These are phyloP conservation scores for Penicillium sp. DNA, from an alignment of 2,329 filamentous ascomycete species.

Conservation along the genomic window DNA sequence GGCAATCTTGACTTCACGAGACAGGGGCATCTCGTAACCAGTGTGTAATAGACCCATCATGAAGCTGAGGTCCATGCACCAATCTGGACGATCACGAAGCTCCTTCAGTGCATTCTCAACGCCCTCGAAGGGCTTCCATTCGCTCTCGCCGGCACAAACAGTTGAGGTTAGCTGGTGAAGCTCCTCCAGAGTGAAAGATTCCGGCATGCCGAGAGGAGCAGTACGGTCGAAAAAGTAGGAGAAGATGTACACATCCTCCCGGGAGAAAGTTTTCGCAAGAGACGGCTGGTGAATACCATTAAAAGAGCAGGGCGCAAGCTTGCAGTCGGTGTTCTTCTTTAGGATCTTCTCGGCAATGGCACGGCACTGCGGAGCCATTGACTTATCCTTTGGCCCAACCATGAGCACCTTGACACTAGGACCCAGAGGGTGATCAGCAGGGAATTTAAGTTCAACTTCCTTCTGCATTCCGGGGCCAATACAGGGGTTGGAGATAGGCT, in stretches of 20 bases:
- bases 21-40: conserved; percentile 96
- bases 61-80: conserved; percentile 93
- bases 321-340: conserved; percentile 79
- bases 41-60: conserved; percentile 91
- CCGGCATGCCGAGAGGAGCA: conserved; percentile 93
- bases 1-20: conserved; percentile 93
- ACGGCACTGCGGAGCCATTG: conserved; percentile 82
- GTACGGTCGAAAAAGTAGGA: conserved; percentile 98
- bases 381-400: conserved; percentile 69
- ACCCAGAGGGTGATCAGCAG: conserved; percentile 64
- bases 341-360: conserved; percentile 86
- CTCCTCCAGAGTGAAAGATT: conserved; percentile 89
- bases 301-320: conserved; percentile 91
- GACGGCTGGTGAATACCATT: conserved; percentile 94
- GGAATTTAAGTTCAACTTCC: conserved; percentile 70
- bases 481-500: conserved; percentile 79
- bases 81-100: conserved; percentile 78
- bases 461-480: conserved; percentile 77
- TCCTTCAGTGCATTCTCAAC: conserved; percentile 78
- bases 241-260: conserved; percentile 92
- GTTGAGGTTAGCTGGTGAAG: conserved; percentile 79
- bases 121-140: conserved; percentile 77
- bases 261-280: conserved; percentile 84
- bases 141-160: conserved; percentile 74
- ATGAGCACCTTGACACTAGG: conserved; percentile 72